Conservation (phyloP, 352 stramenopile genomes). For the Pythium plurisporium region DNA sequence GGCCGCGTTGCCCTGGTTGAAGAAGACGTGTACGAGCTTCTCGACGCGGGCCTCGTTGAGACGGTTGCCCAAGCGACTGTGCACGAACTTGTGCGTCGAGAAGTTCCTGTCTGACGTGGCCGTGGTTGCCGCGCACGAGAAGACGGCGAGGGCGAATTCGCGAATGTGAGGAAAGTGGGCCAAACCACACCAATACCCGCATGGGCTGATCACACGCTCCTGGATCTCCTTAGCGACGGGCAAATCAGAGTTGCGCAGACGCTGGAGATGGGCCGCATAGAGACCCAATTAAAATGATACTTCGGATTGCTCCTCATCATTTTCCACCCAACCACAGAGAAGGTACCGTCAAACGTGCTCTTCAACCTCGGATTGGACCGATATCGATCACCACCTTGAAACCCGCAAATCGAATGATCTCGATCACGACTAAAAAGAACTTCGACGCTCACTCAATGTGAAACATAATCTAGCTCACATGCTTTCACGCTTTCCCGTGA, state of each 20-base stretch:
- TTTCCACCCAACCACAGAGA: not conserved
- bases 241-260: not conserved
- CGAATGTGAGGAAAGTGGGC: constrained; percentile 1
- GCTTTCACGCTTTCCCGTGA: too few species aligned
- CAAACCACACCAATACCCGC: not conserved
- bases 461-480: too few species aligned
- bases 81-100: constrained; percentile 2
- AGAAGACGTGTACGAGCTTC: constrained; percentile 11
- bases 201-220: not conserved
- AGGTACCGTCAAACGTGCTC: not conserved
- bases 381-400: not conserved
- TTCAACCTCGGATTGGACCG: not conserved
- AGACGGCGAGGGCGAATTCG: not conserved
- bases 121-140: not conserved
- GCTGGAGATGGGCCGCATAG: not conserved
- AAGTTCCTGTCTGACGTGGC: constrained; percentile 8
- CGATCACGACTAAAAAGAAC: too few species aligned
- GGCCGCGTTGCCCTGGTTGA: not conserved
- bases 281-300: not conserved
- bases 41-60: not conserved
- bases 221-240: not conserved
- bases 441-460: too few species aligned
- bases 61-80: constrained; percentile 2
- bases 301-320: not conserved
- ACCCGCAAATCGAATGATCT: too few species aligned